Conservation (phyloP, 108 stramenopile species). For the Cyclotella cryptica region DNA sequence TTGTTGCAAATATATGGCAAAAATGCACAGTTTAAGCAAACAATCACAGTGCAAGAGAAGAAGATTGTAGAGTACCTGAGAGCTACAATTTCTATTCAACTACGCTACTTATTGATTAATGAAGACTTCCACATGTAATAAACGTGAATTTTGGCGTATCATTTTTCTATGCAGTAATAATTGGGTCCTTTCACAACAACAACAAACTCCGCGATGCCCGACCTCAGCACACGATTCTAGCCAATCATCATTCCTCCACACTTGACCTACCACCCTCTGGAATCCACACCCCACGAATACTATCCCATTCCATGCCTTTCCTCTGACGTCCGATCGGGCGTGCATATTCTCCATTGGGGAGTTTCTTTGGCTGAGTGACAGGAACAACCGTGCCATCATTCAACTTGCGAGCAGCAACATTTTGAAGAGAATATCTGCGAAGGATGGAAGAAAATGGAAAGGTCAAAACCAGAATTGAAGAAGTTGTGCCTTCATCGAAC, state of each 20-base stretch:
- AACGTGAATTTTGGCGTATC: no score
- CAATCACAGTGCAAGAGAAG: background rate
- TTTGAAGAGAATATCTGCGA: slow-evolving; percentile 71
- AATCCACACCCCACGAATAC: slow-evolving; percentile 76
- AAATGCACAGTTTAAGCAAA: no score
- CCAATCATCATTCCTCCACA: background rate
- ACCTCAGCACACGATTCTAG: background rate
- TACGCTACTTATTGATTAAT: no score
- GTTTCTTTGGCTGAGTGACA: slow-evolving; percentile 66
- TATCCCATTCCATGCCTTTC: slow-evolving; percentile 89
- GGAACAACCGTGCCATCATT: slow-evolving; percentile 81
- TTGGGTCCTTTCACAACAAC: background rate
- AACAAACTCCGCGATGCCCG: no score
- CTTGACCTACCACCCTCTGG: slow-evolving; percentile 33
- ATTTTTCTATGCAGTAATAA: background rate
- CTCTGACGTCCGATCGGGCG: slow-evolving; percentile 77
- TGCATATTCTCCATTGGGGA: slow-evolving; percentile 70
- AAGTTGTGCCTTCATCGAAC: background rate
- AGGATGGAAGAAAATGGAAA: background rate
- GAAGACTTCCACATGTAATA: no score
- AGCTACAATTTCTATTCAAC: no score
- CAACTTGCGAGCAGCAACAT: slow-evolving; percentile 60
- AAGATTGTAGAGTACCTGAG: background rate
- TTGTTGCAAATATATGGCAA: background rate
- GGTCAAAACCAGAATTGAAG: background rate